These are phyloP conservation scores for Wallacemonas sp. DNA, from an alignment of 208 protist genomes.

Conservation along the genomic window DNA sequence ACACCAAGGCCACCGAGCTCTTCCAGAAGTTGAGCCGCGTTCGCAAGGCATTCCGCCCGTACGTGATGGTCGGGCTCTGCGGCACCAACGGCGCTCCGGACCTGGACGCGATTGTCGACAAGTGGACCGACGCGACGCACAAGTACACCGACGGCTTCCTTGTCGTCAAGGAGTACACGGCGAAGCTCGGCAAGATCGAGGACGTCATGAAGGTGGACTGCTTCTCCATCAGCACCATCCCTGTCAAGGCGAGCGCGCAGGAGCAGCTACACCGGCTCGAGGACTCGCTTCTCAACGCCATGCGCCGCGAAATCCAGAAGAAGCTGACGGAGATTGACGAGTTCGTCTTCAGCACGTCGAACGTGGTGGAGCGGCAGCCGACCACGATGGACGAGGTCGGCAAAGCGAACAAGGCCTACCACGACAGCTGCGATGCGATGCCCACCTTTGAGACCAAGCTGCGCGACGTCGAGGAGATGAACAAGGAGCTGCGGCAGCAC, in stretches of 20 bases:
- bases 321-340: slow-evolving; percentile 78
- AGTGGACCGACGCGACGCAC: slow-evolving; percentile 52
- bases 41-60: slow-evolving; percentile 80
- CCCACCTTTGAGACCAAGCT: slow-evolving; percentile 68
- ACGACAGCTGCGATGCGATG: slow-evolving; percentile 61
- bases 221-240: slow-evolving; percentile 91
- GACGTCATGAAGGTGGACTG: slow-evolving; percentile 92
- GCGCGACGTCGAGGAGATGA: slow-evolving; percentile 77
- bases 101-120: slow-evolving; percentile 88
- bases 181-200: slow-evolving; percentile 89
- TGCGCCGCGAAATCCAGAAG: slow-evolving; percentile 76
- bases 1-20: slow-evolving; percentile 91
- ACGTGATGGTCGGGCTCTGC: slow-evolving; percentile 90
- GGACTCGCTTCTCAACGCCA: slow-evolving; percentile 85
- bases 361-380: slow-evolving; percentile 87
- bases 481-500: slow-evolving; percentile 81
- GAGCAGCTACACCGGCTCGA: slow-evolving; percentile 90
- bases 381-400: slow-evolving; percentile 94
- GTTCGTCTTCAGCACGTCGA: slow-evolving; percentile 89
- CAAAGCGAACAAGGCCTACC: slow-evolving; percentile 79
- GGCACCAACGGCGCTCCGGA: slow-evolving; percentile 85
- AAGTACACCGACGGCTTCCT: slow-evolving; percentile 87
- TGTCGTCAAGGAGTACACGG: slow-evolving; percentile 84
- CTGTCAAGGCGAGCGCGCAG: slow-evolving; percentile 93
- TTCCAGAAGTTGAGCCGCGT: slow-evolving; percentile 91